Evolutionary conservation across 129 eudicot genomes (phyloP), one percentile per base, ranked within the genome.

Genomic region (Flaveria ramosissima): DNA sequence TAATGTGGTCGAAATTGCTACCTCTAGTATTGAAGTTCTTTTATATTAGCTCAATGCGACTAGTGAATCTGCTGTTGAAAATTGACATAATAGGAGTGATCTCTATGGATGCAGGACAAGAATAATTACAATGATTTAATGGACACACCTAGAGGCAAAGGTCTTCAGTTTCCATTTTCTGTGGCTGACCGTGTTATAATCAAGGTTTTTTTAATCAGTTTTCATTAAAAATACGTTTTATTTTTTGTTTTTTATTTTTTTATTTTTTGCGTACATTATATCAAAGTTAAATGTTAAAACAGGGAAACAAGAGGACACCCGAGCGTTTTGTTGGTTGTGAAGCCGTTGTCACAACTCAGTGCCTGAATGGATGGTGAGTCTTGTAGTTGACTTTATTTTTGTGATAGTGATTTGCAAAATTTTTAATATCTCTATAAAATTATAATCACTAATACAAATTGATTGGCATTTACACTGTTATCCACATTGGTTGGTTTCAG

Each of bases 241-340:
- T n/a, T 30, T 52, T 9, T 12, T 47, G 20, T 19, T 21, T 86
- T 27, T 43, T 17, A 2, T 2, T 2, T 27, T 27, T 27, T 27
- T 39, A 15, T 68, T 65, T 57, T 36, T 68, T 42, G 39, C 36
- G 14, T 6, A 15, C 9, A 23, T 19, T 67, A 39, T 71, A 48
- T 30, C 46, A 36, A 72, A 51, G 15, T 15, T 15, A 66, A 66
- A 62, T 32, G 23, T 36, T 47, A 12, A 79, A 84, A 13, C 89
- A 93, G 98, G 98, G 98, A 7, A 93, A 93, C 85, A 92, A 92
- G 86, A 86, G 97, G 89, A 92, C 96, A 50, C 97, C 97, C 7
- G 88, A 72, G 59, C 97, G 97, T 23, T 92, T 92, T 81, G 97
- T 92, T 26, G 97, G 97, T 66, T 87, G 97, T 9, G 96, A 93